Evolutionary conservation across 75 land plant genomes (phyloP), one percentile per base, ranked within the genome.

Genomic region (Chamaecyparis obtusa): DNA sequence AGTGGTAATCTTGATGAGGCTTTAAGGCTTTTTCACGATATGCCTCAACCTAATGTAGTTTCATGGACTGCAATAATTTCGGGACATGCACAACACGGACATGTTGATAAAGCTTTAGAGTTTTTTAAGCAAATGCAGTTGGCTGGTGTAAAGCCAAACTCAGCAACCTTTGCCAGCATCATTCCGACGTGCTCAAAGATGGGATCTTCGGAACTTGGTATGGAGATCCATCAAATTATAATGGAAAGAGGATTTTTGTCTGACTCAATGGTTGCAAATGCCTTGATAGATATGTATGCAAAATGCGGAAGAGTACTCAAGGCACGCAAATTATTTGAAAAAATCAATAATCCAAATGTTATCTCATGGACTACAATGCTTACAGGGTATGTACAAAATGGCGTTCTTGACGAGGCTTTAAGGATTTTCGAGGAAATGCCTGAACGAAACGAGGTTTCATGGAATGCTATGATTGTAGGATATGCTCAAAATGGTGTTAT

Each of bases 211-310:
- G 24, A 21, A 32, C 14, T 36, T 35, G 86, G 86, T 36, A 86
- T 67, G 30, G 48, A 60, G 30, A 24, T 86, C n/a, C 86, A 86
- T 86, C 13, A 17, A 21, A 67, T 30, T 21, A 86, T 86, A 37
- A 9, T 71, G 21, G 41, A 33, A n/a, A 32, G 55, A 2, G 78
- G 86, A 71, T n/a, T 64, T 64, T 74, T 64, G 32, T 44, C 16
- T 5, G 80, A 86, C 15, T 19, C 16, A 41, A 13, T n/a, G 17
- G 76, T 86, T 51, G 55, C n/a, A 39, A 41, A 57, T 43, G 5
- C 71, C 13, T 27, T 84, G 87, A 87, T 84, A 35, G 86, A 87
- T 37, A 67, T 87, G 87, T 87, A 87, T 84, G 88, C 39, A 36
- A 87, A 87, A 69, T 87, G 88, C 30, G 44, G 88, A 35, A 56